phyloP scores from a whole-genome alignment of 2,329 filamentous ascomycete genomes.

The Microsporum audouinii region DNA sequence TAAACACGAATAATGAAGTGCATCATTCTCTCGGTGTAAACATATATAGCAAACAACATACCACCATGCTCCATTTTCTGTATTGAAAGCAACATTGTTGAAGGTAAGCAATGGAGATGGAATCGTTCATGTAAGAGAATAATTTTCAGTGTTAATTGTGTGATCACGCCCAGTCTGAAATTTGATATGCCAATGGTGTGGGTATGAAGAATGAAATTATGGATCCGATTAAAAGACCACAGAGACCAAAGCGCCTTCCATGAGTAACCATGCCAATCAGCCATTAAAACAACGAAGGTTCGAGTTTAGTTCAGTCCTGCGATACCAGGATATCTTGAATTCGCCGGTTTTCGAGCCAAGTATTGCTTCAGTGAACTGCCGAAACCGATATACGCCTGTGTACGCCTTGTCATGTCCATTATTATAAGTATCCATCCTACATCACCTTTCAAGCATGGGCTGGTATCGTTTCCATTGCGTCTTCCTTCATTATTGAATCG shows the following conservation, averaged over 20 bases:
- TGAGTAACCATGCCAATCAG: neutral
- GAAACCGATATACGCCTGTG: neutral
- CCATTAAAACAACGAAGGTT: neutral
- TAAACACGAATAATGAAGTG: neutral
- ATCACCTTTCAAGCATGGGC: neutral
- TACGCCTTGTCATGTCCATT: neutral
- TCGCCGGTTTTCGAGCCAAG: neutral
- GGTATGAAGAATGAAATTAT: neutral
- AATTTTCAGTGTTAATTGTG: no score
- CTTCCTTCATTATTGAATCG: constrained; percentile 1
- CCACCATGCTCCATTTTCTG: neutral
- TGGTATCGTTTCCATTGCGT: neutral
- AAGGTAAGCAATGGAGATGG: no score
- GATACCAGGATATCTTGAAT: no score
- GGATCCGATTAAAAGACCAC: neutral
- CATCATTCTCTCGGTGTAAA: neutral
- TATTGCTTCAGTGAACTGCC: neutral
- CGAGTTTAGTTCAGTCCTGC: no score
- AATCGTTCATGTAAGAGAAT: no score
- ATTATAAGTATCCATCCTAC: neutral
- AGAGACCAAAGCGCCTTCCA: neutral
- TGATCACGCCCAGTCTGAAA: no score
- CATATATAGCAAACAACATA: neutral
- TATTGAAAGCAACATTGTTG: no score
- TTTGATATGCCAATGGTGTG: neutral